Evolutionary conservation across 1,139 yeast genomes (phyloP), one percentile per base, ranked within the genome.

Genomic region (Suhomyces panamericanus): DNA sequence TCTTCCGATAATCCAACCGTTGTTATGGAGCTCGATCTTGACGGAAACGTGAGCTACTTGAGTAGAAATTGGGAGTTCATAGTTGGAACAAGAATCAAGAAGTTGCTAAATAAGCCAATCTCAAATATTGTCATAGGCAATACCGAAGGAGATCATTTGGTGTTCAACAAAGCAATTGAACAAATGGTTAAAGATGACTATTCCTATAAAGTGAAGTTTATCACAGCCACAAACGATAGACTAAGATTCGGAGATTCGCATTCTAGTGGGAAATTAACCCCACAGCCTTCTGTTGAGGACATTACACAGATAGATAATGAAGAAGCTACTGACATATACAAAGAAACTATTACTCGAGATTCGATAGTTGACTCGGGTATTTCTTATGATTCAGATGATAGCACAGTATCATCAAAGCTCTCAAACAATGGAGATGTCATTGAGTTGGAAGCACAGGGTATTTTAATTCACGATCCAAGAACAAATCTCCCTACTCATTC

Each of bases 401-500:
- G 63, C 43, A 55, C 63, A 9, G 40, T 52, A 39, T 66, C 60
- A 47, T 65, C 75, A 35, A 43, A 62, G 42, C 43, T 78, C 12
- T 75, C 83, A 0, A 78, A 78, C 30, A 80, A 81, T 58, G 86
- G 86, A 8, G 80, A 76, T 10, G 66, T 78, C 12, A 77, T 84
- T 3, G 95, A 88, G 55, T 68, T 93, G 34, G 99, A 91, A 62
- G 98, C 96, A 0, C 97, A 91, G 58, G 99, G 99, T 6, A 85
- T 93, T n/a, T 64, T 93, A 31, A 85, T 93, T n/a, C 87, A 83
- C 53, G 87, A 86, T 55, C 64, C 76, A 4, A 68, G 70, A 40
- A 71, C 82, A 0, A 73, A 73, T 12, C 63, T 75, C n/a, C 90
- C 95, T 0, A 75, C 86, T 0, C 95, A 90, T 62, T 83, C 96